Percentiles rank a stretch among this genome's conserved stretches.
phyloP scores from a whole-genome alignment of 2,329 filamentous ascomycete genomes.

The Ophiostoma australiae region DNA sequence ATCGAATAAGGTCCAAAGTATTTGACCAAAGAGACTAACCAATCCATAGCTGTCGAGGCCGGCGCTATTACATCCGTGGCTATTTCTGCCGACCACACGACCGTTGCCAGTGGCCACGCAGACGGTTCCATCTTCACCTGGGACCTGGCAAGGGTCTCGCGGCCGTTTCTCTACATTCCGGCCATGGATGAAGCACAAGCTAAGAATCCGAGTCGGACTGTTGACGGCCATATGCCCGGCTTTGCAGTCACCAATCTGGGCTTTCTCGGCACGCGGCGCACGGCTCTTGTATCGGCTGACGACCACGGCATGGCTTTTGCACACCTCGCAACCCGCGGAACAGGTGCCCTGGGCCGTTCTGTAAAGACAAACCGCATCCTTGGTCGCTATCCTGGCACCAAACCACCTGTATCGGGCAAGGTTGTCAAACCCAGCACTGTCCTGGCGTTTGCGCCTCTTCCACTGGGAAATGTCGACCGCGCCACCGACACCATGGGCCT shows the following conservation, averaged over 20 bases:
- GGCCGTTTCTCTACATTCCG: conserved; percentile 82
- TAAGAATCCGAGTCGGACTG: conserved; percentile 51
- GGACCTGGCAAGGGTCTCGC: conserved; percentile 77
- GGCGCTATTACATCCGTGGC: conserved; percentile 82
- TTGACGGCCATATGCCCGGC: conserved; percentile 76
- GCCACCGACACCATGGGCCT: conserved; percentile 81
- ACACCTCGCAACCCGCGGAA: conserved; percentile 85
- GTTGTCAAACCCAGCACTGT: conserved; percentile 88
- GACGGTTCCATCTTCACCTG: conserved; percentile 94
- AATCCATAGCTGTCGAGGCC: conserved; percentile 73
- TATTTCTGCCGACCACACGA: conserved; percentile 89
- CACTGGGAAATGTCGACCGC: conserved; percentile 89
- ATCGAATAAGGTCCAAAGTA: no score
- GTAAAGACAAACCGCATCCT: conserved; percentile 88
- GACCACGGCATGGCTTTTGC: conserved; percentile 97
- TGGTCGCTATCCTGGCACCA: conserved; percentile 77
- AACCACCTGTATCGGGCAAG: conserved; percentile 49
- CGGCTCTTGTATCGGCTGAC: conserved; percentile 90
- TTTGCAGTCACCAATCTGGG: conserved; percentile 83
- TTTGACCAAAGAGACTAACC: neutral
- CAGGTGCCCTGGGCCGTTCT: conserved; percentile 75
- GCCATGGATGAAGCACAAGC: conserved; percentile 64
- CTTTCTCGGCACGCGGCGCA: conserved; percentile 88
- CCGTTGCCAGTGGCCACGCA: conserved; percentile 82
- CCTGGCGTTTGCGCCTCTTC: conserved; percentile 82